phyloP scores from a whole-genome alignment of 768 basidiomycete species.

The Mycena sanguinolenta region DNA sequence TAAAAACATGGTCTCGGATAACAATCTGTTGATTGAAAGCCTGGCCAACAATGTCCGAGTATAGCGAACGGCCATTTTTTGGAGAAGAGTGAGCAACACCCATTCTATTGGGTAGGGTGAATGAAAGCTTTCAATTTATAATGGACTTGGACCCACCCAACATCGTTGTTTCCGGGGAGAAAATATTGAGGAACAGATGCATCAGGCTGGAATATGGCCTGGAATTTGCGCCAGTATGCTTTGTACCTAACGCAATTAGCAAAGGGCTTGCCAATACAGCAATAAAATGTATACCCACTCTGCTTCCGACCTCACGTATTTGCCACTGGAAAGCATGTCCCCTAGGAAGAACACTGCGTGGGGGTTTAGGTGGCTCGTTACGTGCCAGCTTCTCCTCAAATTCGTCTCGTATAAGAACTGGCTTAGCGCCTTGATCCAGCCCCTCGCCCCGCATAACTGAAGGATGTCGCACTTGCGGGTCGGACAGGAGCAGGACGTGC shows the following conservation, averaged over 20 bases:
- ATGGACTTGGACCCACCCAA: conserved; percentile 61
- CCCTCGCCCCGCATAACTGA: conserved; percentile 51
- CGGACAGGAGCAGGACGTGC: conserved; percentile 77
- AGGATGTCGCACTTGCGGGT: conserved; percentile 71
- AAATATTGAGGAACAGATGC: conserved; percentile 61
- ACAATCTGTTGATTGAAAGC: conserved; percentile 72
- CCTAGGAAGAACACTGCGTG: conserved; percentile 82
- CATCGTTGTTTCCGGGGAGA: conserved; percentile 87
- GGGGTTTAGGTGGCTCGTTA: conserved; percentile 67
- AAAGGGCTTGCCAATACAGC: conserved; percentile 3
- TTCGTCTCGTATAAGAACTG: conserved; percentile 68
- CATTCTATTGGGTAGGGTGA: conserved; percentile 55
- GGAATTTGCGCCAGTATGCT: conserved; percentile 70
- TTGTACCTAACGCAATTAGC: conserved; percentile 63
- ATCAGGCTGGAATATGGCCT: conserved; percentile 66
- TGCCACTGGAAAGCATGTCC: conserved; percentile 80
- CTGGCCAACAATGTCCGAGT: conserved; percentile 73
- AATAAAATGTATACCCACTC: conserved; percentile 47
- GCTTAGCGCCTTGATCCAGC: conserved; percentile 57
- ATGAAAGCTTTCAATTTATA: not conserved
- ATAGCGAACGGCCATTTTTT: conserved; percentile 69
- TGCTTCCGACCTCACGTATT: conserved; percentile 60
- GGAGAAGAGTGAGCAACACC: conserved; percentile 66
- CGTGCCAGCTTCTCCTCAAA: conserved; percentile 79
- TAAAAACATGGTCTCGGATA: conserved; percentile 77